These are phyloP conservation scores for Saussurea involucrata DNA, from an alignment of 129 eudicot genomes.

Conservation along the genomic window DNA sequence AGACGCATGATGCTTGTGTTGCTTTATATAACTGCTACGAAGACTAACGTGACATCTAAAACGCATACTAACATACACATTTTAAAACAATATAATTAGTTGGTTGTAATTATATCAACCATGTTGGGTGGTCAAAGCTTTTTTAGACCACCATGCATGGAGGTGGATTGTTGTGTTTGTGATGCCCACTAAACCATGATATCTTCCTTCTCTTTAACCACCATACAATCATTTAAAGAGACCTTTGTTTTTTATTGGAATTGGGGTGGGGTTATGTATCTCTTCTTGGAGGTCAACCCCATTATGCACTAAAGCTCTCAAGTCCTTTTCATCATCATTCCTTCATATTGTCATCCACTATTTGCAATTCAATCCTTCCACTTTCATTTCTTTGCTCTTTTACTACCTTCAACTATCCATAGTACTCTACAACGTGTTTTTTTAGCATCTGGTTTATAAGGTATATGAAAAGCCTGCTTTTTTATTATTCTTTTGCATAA, in stretches of 20 bases:
- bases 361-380: conserved; percentile 6
- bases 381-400: not conserved
- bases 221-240: conserved; percentile 18
- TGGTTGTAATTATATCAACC: conserved; percentile 18
- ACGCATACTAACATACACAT: not conserved
- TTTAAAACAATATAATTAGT: not conserved
- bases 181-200: conserved; percentile 34
- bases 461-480: too few relatives aligned
- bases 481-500: too few relatives aligned
- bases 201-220: conserved; percentile 15
- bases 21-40: not conserved
- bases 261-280: conserved; percentile 7
- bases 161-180: conserved; percentile 19
- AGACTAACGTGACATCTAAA: not conserved
- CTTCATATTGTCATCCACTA: conserved; percentile 12
- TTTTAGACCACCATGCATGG: conserved; percentile 20
- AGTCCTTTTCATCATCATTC: conserved; percentile 29
- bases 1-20: not conserved
- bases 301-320: conserved; percentile 16
- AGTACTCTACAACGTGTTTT: too few relatives aligned
- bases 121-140: conserved; percentile 16
- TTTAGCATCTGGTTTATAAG: too few relatives aligned
- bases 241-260: conserved; percentile 8
- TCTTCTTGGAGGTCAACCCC: conserved; percentile 30
- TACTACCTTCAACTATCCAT: not conserved